Percentiles rank a stretch among this genome's conserved stretches.
Evolutionary conservation across 2,329 filamentous ascomycete species (phyloP).

Genomic region (Pleoardoris graminearum): DNA sequence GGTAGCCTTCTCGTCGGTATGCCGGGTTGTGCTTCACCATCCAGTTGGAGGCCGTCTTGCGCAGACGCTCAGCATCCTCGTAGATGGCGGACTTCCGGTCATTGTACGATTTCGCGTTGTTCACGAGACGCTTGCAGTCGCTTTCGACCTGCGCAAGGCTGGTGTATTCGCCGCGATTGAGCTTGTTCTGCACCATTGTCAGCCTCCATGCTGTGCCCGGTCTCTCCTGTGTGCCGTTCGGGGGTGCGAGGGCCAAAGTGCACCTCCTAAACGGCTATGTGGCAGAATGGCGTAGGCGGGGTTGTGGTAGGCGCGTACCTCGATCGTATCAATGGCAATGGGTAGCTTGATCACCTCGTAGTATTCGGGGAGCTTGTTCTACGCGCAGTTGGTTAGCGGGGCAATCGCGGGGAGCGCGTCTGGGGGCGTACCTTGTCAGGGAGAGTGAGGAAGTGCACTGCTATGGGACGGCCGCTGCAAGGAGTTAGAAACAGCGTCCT

Average conservation of each 20-base stretch:
- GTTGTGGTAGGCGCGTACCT: constrained; percentile 51
- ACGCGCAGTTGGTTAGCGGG: constrained; percentile 29
- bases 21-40: constrained; percentile 88
- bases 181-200: constrained; percentile 56
- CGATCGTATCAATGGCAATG: constrained; percentile 75
- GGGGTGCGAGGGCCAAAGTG: background rate
- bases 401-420: constrained; percentile 10
- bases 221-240: background rate
- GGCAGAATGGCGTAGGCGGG: constrained; percentile 1
- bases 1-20: constrained; percentile 69
- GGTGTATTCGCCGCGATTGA: constrained; percentile 69
- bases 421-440: constrained; percentile 56
- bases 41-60: constrained; percentile 83
- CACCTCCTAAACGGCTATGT: background rate
- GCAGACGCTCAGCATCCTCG: constrained; percentile 82
- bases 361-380: constrained; percentile 70
- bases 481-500: constrained; percentile 26
- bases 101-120: constrained; percentile 85
- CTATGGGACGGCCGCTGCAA: constrained; percentile 67
- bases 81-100: constrained; percentile 71
- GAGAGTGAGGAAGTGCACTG: constrained; percentile 74
- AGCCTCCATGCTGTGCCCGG: constrained; percentile 16
- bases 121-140: constrained; percentile 84
- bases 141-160: constrained; percentile 76
- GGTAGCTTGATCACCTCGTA: constrained; percentile 77